A percentile compares a stretch with the other conserved stretches of the same genome.
Conservation (phyloP, 1,284 basidiomycete species). For the Ceratobasidium sp. region DNA sequence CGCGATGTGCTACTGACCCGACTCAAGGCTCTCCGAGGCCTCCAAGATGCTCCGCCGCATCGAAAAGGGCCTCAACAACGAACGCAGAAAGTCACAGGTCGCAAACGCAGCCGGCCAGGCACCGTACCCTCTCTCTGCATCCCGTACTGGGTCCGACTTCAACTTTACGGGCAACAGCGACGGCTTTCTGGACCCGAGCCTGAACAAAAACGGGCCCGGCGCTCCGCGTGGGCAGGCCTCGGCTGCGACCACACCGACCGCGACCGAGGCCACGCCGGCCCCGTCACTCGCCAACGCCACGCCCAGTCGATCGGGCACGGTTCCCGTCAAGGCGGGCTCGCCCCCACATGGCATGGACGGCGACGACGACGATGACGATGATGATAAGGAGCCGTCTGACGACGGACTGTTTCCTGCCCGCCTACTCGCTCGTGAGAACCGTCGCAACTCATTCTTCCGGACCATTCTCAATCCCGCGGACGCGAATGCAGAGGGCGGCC, state of each 20-base stretch:
- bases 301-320: slow-evolving; percentile 7
- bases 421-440: slow-evolving; percentile 71
- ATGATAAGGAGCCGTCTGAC: slow-evolving; percentile 51
- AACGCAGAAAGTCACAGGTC: slow-evolving; percentile 35
- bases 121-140: slow-evolving; percentile 16
- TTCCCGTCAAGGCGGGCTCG: slow-evolving; percentile 17
- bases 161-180: slow-evolving; percentile 35
- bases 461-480: slow-evolving; percentile 75
- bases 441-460: slow-evolving; percentile 75
- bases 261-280: slow-evolving; percentile 15
- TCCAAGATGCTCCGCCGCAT: slow-evolving; percentile 84
- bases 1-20: slow-evolving; percentile 42
- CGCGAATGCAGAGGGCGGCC: slow-evolving; percentile 56
- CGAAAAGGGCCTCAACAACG: slow-evolving; percentile 77
- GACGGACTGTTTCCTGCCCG: slow-evolving; percentile 73
- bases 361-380: slow-evolving; percentile 62
- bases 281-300: neutral
- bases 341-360: slow-evolving; percentile 51
- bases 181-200: slow-evolving; percentile 37
- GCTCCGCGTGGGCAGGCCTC: neutral
- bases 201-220: slow-evolving; percentile 18
- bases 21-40: slow-evolving; percentile 73
- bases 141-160: slow-evolving; percentile 24
- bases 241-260: slow-evolving; percentile 28
- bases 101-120: slow-evolving; percentile 10